These are phyloP conservation scores for Jaapia argillacea DNA, from an alignment of 768 basidiomycete species.

Conservation along the genomic window DNA sequence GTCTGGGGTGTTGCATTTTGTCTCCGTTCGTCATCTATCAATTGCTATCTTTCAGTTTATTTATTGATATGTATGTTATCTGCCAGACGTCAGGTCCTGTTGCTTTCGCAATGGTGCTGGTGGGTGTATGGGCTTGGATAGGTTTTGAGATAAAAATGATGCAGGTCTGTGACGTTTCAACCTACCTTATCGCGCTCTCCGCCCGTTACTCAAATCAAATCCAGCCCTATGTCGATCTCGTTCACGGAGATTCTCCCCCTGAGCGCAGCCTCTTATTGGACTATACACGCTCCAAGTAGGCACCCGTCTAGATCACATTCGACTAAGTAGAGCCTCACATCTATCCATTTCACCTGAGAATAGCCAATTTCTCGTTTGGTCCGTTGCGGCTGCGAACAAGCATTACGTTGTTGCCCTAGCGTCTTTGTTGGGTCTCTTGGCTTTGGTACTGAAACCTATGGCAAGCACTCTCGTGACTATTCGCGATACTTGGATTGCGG, in stretches of 20 bases:
- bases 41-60: no score
- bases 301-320: not conserved
- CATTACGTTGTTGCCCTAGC: slow-evolving; percentile 42
- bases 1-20: no score
- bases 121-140: slow-evolving; percentile 46
- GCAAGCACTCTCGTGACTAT: slow-evolving; percentile 40
- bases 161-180: slow-evolving; percentile 38
- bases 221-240: slow-evolving; percentile 49
- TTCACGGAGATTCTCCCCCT: slow-evolving; percentile 43
- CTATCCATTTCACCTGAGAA: not conserved
- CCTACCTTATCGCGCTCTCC: no score
- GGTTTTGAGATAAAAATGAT: slow-evolving; percentile 48
- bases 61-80: no score
- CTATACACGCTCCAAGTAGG: slow-evolving; percentile 42
- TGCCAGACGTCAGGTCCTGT: slow-evolving; percentile 51
- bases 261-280: slow-evolving; percentile 43
- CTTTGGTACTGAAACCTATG: slow-evolving; percentile 40
- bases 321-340: not conserved
- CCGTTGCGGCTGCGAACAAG: slow-evolving; percentile 31
- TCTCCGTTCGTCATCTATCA: slow-evolving; percentile 44
- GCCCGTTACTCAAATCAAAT: no score
- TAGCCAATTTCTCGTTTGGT: slow-evolving; percentile 42
- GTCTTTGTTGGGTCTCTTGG: slow-evolving; percentile 37
- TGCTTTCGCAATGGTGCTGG: slow-evolving; percentile 35
- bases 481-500: slow-evolving; percentile 31